These are phyloP conservation scores for Boletales sp. DNA, from an alignment of 768 basidiomycete species.

Conservation along the genomic window DNA sequence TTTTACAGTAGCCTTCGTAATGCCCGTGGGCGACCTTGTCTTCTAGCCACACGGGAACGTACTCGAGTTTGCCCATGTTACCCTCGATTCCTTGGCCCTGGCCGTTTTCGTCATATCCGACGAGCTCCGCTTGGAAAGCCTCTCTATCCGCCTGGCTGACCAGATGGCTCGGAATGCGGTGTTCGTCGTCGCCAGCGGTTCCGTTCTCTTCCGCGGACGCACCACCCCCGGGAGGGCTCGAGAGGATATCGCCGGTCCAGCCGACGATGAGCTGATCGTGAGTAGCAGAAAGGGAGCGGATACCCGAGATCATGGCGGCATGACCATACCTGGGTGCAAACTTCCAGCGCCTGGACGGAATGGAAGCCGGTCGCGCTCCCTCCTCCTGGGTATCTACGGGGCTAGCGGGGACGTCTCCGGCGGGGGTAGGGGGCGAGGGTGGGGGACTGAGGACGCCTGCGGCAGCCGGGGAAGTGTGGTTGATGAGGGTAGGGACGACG, in stretches of 20 bases:
- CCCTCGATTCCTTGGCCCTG: conserved; percentile 45
- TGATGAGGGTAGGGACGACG: conserved; percentile 60
- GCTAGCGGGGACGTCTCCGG: conserved; percentile 44
- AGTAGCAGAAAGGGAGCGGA: conserved; percentile 74
- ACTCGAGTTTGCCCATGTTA: conserved; percentile 55
- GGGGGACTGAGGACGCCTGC: conserved; percentile 68
- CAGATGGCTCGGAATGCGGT: conserved; percentile 43
- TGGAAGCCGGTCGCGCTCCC: conserved; percentile 7
- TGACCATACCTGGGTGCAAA: conserved; percentile 83
- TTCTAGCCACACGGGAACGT: conserved; percentile 89
- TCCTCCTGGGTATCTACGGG: conserved; percentile 16
- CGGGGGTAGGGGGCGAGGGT: conserved; percentile 65
- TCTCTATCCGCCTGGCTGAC: conserved; percentile 61
- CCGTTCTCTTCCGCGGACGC: conserved; percentile 26
- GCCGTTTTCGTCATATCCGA: conserved; percentile 42
- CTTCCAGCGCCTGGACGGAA: conserved; percentile 54
- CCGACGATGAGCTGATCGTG: conserved; percentile 92
- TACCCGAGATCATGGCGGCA: conserved; percentile 92
- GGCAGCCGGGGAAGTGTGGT: conserved; percentile 27
- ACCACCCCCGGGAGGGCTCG: conserved; percentile 33
- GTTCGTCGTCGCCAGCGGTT: conserved; percentile 16
- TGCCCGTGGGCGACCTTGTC: conserved; percentile 89
- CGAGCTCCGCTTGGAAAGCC: conserved; percentile 63
- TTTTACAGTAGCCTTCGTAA: conserved; percentile 98
- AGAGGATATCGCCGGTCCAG: conserved; percentile 87